Evolutionary conservation across 148 eudicot species (phyloP).

Genomic region (Persicaria maculosa): DNA sequence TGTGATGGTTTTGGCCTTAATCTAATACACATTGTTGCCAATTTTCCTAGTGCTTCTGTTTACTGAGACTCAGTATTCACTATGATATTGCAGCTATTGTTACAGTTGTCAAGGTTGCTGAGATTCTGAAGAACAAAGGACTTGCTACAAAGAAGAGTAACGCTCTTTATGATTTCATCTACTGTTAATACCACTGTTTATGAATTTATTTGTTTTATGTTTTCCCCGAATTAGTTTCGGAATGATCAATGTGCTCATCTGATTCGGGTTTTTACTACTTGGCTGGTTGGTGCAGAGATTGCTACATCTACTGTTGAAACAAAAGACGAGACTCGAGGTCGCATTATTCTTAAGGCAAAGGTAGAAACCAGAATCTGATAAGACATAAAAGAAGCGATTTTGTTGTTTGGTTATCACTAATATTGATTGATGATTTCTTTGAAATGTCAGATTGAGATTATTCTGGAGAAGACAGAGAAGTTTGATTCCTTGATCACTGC

Average conservation of each 20-base stretch:
- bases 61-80: neutral
- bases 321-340: too few species aligned
- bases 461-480: slow-evolving; percentile 65
- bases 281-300: too few species aligned
- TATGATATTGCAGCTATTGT: slow-evolving; percentile 50
- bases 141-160: slow-evolving; percentile 76
- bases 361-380: too few species aligned
- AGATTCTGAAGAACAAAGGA: slow-evolving; percentile 80
- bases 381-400: too few species aligned
- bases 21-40: neutral
- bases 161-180: slow-evolving; percentile 24
- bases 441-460: slow-evolving; percentile 51
- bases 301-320: too few species aligned
- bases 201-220: too few species aligned
- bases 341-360: too few species aligned
- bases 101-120: slow-evolving; percentile 75
- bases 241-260: too few species aligned
- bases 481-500: slow-evolving; percentile 42
- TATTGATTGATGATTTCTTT: neutral
- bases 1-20: neutral
- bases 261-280: too few species aligned
- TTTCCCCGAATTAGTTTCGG: too few species aligned
- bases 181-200: slow-evolving; percentile 33
- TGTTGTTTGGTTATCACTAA: neutral
- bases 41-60: too few species aligned